These are phyloP conservation scores for Diplodia intermedia DNA, from an alignment of 2,329 filamentous ascomycete genomes.

Conservation along the genomic window DNA sequence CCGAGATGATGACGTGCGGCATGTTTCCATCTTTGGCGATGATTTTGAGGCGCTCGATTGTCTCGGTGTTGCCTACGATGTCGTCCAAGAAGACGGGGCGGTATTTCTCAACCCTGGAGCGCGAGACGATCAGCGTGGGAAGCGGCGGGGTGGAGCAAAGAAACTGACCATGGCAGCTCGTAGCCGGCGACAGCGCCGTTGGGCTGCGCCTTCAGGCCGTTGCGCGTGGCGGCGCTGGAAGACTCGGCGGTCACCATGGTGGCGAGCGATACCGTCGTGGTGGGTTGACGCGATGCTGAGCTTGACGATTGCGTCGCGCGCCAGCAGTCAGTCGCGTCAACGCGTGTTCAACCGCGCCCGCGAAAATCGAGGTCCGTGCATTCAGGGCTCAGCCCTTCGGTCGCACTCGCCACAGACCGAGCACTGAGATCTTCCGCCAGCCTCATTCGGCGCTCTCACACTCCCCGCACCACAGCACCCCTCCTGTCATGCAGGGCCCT, in stretches of 20 bases:
- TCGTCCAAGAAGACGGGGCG: constrained; percentile 93
- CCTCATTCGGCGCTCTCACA: constrained; percentile 14
- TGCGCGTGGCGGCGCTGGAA: constrained; percentile 54
- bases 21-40: constrained; percentile 99
- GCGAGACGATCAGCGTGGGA: constrained; percentile 7
- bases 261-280: constrained; percentile 23
- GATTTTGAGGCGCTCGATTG: constrained; percentile 95
- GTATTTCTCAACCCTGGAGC: constrained; percentile 93
- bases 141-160: background rate
- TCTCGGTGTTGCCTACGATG: constrained; percentile 97
- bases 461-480: constrained; percentile 23
- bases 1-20: constrained; percentile 99
- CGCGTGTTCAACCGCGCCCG: constrained; percentile 19
- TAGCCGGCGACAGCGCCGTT: constrained; percentile 61
- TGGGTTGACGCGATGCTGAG: constrained; percentile 16
- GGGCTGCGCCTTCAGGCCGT: constrained; percentile 48
- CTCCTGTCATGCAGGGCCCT: constrained; percentile 23
- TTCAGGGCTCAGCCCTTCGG: constrained; percentile 17
- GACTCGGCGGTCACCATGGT: constrained; percentile 58
- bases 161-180: constrained; percentile 76
- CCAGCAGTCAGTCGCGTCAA: constrained; percentile 6
- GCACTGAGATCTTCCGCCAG: constrained; percentile 17
- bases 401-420: constrained; percentile 22
- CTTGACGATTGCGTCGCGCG: constrained; percentile 13
- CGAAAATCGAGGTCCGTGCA: background rate